Base-by-base conservation (phyloP, 75 land plant species). In the Cupressus sempervirens region DNA sequence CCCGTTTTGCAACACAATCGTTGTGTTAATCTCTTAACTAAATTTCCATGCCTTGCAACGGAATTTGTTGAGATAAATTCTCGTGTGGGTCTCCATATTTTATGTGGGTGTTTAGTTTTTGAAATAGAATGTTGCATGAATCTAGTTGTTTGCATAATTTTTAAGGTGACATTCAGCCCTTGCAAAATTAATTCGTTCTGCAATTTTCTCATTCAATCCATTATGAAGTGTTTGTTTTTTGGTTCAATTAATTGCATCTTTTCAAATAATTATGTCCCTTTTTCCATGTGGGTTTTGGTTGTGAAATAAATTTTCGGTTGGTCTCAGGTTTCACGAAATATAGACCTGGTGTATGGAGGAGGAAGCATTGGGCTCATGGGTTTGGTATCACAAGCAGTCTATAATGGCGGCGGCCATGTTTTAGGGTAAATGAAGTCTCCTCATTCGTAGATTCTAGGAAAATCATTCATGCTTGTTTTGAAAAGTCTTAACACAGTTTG, bases 351-450 rank as follows among this genome's bases (percentile, higher is more conserved):
- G 0, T 94, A 94, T 85, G 96, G 96, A 20, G 96, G 96, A 7
- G 96, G 96, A 58, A 93, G 90, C 52, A 88, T 93, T 82, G 96
- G 96, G n/a, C 86, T 94, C 18, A 94, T 94, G 96, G 96, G 96
- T 34, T 70, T 92, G 80, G 92, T 94, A 35, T 89, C 96, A 30
- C 90, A 89, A 80, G 91, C 92, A 36, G 96, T 94, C 48, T 87
- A 91, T 35, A 35, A 83, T 53, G 96, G 92, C 68, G 96, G 96
- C 4, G 87, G 93, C 7, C 93, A 93, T 82, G 96, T 94, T 35
- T 56, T 90, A 36, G 96, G 95, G 95, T 91, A 91, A 72, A 30
- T 32, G 11, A 0, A 72, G 29, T 7, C 23, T 26, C 45, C 45
- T 43, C 45, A 43, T 23, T 62, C n/a, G 1, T 62, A 23, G 26